These are phyloP conservation scores for Triticum timopheevii DNA, from an alignment of 176 grass and related monocot genomes.

Conservation along the genomic window DNA sequence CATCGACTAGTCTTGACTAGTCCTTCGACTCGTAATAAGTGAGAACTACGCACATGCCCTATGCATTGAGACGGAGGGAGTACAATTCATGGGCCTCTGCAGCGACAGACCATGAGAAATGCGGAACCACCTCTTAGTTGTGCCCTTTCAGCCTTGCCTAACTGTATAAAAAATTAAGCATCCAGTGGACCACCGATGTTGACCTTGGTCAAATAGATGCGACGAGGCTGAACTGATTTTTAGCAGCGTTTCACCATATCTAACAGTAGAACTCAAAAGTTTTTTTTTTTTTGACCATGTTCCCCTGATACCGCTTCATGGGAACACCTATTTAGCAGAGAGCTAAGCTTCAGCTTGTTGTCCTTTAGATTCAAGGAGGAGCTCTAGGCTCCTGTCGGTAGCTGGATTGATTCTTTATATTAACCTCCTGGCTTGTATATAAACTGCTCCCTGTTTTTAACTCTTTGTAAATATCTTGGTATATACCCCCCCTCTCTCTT, in stretches of 20 bases:
- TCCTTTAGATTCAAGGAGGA: neutral
- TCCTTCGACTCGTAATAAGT: no score
- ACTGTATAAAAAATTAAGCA: neutral
- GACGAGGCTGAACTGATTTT: neutral
- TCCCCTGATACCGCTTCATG: neutral
- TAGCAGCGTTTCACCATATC: neutral
- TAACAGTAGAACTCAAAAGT: neutral
- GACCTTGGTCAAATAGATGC: neutral
- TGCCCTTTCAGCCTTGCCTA: neutral
- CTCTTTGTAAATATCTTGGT: neutral
- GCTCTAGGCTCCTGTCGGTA: neutral
- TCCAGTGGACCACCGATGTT: neutral
- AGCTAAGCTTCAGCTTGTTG: neutral
- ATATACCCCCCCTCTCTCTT: neutral
- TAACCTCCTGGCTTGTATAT: neutral
- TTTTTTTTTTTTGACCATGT: neutral
- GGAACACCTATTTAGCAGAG: constrained; percentile 1
- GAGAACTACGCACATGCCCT: no score
- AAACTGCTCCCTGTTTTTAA: neutral
- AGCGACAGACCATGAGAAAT: neutral
- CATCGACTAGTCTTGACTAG: no score
- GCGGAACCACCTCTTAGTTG: neutral
- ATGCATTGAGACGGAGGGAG: no score
- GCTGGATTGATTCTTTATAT: neutral
- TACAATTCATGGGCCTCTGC: neutral